These are phyloP conservation scores for Cardamine chenopodiifolia DNA, from an alignment of 345 rosid genomes.

Conservation along the genomic window DNA sequence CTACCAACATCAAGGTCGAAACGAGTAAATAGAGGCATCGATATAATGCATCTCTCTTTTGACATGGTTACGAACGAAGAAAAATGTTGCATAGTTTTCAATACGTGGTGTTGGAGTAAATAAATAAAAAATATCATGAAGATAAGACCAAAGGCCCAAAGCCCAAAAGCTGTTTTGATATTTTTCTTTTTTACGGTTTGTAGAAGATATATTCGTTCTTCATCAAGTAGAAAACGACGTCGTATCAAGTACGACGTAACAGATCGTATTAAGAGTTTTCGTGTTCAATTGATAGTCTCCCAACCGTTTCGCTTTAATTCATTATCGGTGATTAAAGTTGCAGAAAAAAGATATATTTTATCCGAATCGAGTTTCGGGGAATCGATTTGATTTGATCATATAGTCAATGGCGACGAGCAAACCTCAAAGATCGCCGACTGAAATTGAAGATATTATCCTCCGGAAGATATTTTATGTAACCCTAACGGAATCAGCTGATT, in stretches of 20 bases:
- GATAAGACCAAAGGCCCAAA: background rate
- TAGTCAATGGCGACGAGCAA: constrained; percentile 59
- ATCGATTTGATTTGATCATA: constrained; percentile 22
- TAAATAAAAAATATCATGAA: background rate
- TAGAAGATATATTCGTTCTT: background rate
- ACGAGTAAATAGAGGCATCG: background rate
- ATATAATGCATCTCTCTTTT: too few relatives aligned
- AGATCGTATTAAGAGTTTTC: background rate
- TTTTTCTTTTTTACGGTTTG: background rate
- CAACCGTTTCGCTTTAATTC: background rate
- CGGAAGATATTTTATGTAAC: constrained; percentile 73
- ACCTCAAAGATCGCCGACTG: constrained; percentile 67
- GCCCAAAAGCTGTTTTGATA: background rate
- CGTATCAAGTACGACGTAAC: constrained; percentile 1
- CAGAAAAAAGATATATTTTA: background rate
- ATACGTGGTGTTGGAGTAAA: background rate
- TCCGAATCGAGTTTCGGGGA: constrained; percentile 12
- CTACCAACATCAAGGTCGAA: background rate
- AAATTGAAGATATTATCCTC: constrained; percentile 90
- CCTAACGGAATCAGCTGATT: constrained; percentile 48
- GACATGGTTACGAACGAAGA: background rate
- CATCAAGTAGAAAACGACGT: background rate
- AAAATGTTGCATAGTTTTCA: background rate
- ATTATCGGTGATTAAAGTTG: background rate
- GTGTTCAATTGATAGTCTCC: constrained; percentile 1